phyloP scores from a whole-genome alignment of 345 rosid genomes.

The Boechera divaricarpa region DNA sequence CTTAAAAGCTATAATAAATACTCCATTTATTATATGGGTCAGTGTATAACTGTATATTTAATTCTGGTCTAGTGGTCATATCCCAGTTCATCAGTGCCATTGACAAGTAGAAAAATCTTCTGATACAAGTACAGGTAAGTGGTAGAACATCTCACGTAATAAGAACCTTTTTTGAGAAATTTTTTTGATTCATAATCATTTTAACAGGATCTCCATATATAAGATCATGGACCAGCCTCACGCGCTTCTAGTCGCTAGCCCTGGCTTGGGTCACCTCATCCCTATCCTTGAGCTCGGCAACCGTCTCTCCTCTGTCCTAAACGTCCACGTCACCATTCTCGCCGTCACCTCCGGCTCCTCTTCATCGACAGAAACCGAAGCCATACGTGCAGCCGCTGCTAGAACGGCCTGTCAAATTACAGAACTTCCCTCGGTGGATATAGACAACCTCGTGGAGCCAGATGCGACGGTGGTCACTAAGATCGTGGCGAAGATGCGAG shows the following conservation, averaged over 20 bases:
- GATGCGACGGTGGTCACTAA: conserved; percentile 40
- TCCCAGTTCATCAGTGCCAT: conserved; percentile 2
- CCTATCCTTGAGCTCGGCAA: conserved; percentile 63
- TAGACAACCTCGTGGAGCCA: conserved; percentile 44
- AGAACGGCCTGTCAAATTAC: conserved; percentile 36
- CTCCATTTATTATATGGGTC: background rate
- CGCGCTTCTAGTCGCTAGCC: conserved; percentile 54
- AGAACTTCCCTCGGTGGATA: conserved; percentile 47
- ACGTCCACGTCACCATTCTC: conserved; percentile 53
- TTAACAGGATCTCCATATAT: background rate
- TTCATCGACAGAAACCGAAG: conserved; percentile 38
- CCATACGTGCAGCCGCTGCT: conserved; percentile 32
- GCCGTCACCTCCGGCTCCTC: conserved; percentile 39
- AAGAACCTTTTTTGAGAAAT: background rate
- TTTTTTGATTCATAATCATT: conserved; percentile 8
- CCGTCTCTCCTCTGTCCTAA: conserved; percentile 47
- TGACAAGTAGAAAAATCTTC: background rate
- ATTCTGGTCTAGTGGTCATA: background rate
- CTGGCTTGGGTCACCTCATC: conserved; percentile 69
- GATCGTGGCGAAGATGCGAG: conserved; percentile 51
- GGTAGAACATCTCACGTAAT: background rate
- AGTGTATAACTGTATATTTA: background rate
- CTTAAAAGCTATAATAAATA: background rate
- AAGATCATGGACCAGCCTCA: conserved; percentile 50
- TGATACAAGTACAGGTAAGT: background rate